These are phyloP conservation scores for Aspergillus heteromorphus DNA, from an alignment of 495 filamentous ascomycete species.

Conservation along the genomic window DNA sequence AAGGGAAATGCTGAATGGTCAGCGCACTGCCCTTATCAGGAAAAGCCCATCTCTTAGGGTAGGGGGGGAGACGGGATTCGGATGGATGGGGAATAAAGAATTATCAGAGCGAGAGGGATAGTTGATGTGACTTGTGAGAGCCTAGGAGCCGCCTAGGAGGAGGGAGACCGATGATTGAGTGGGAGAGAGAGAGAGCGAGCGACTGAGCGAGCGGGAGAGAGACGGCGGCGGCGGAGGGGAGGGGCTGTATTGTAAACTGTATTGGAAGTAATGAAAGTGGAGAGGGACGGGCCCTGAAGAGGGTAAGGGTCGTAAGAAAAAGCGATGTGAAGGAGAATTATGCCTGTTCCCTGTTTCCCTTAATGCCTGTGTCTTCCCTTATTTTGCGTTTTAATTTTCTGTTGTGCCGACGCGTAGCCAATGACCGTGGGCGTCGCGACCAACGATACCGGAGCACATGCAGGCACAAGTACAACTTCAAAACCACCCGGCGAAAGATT, in stretches of 20 bases:
- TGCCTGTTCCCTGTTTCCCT: background rate
- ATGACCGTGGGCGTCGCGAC: background rate
- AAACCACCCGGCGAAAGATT: background rate
- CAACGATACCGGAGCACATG: background rate
- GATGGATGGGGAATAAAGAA: background rate
- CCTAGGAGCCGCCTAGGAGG: background rate
- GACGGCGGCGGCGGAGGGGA: background rate
- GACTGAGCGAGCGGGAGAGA: background rate
- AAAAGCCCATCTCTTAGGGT: conserved; percentile 18
- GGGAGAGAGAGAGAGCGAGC: background rate
- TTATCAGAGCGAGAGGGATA: background rate
- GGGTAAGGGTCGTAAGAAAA: background rate
- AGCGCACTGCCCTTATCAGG: conserved; percentile 25
- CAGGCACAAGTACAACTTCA: background rate
- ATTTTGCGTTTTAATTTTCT: background rate
- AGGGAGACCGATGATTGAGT: conserved; percentile 1
- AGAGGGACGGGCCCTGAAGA: background rate
- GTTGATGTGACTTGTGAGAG: background rate
- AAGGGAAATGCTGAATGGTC: conserved; percentile 24
- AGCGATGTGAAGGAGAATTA: background rate
- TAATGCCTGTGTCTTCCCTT: background rate
- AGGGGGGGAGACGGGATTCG: conserved; percentile 15
- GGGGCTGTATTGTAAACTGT: conserved; percentile 7
- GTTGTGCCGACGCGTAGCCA: background rate
- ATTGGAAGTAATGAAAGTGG: background rate